Evolutionary conservation across 169 alveolate species (phyloP), one percentile per base, ranked within the genome.

Genomic region (Eimeria necatrix): DNA sequence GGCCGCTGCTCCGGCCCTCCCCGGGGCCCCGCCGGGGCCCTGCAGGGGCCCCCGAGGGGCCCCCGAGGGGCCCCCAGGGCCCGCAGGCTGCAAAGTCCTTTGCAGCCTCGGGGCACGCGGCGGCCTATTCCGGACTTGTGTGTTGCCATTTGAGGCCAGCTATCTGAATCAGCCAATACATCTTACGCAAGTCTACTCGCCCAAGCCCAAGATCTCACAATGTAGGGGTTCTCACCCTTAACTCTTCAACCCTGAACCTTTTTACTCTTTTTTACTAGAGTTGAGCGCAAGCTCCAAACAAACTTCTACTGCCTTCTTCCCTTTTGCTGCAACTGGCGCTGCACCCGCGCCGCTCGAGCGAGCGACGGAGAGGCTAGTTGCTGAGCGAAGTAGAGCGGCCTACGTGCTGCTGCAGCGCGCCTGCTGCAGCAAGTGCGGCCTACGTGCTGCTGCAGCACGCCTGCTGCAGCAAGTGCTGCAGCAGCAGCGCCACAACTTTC

Each of bases 401-500:
- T 5, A 60, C 71, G 20, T 53, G 68, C 74, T 10, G 49, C 32
- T 20, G 91, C 59, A 32, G 91, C 76, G 18, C 0, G 60, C 76
- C 10, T 3, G 52, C 32, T 73, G 84, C 86, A 97, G 91, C 64
- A 56, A 71, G 52, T 22, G 52, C 52, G 18, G 83, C 10, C 48
- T 26, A 9, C 22, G 46, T n/a, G 52, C 48, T 83, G 73, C 18
- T n/a, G 91, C 78, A 12, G 26, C 59, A n/a, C 20, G 26, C 18
- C 76, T 5, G 14, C 76, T 14, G 73, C 91, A 59, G 78, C 91
- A 96, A 86, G 83, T 94, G 95, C 49, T 95, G 93, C 84, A 97
- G 90, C 85, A 97, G 95, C 83, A 95, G 95, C 32, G 96, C 95
- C 32, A 96, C 97, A 53, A 96, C 97, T 81, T 93, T 89, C 0